These are phyloP conservation scores for Parachaetomium inaequale DNA, from an alignment of 495 filamentous ascomycete species.

Conservation along the genomic window DNA sequence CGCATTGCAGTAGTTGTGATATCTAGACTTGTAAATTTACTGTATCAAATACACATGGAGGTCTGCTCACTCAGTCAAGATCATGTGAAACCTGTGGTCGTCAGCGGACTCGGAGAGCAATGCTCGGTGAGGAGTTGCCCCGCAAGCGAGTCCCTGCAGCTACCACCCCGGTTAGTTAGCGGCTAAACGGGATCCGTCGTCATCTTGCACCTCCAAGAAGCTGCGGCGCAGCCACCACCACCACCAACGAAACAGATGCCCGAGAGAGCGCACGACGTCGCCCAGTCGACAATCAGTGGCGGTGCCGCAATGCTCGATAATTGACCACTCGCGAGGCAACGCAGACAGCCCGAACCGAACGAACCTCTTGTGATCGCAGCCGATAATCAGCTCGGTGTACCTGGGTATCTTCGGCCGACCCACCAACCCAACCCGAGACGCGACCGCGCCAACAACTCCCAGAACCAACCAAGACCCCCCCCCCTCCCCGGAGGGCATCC, in stretches of 20 bases:
- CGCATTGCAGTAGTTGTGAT: slow-evolving; percentile 13
- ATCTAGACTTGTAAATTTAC: slow-evolving; percentile 21
- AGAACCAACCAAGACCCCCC: background rate
- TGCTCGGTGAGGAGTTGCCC: slow-evolving; percentile 1
- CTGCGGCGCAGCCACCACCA: slow-evolving; percentile 15
- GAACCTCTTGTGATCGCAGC: background rate
- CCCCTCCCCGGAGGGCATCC: background rate
- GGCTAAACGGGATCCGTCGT: slow-evolving; percentile 14
- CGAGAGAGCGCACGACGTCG: background rate
- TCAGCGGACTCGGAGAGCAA: background rate
- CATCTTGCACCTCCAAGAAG: slow-evolving; percentile 7
- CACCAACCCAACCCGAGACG: background rate
- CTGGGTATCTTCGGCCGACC: background rate
- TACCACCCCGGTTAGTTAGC: slow-evolving; percentile 10
- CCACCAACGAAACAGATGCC: background rate
- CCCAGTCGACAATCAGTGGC: background rate
- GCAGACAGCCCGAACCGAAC: background rate
- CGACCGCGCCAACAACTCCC: background rate
- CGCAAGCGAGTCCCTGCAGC: slow-evolving; percentile 5
- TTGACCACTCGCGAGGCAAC: background rate
- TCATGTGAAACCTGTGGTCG: background rate
- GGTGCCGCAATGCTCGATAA: background rate
- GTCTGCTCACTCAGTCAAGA: background rate
- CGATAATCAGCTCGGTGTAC: slow-evolving; percentile 5
- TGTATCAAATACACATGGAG: slow-evolving; percentile 16